A percentile compares a stretch with the other conserved stretches of the same genome.
phyloP scores from a whole-genome alignment of 495 filamentous ascomycete genomes.

The Pseudevernia furfuracea region DNA sequence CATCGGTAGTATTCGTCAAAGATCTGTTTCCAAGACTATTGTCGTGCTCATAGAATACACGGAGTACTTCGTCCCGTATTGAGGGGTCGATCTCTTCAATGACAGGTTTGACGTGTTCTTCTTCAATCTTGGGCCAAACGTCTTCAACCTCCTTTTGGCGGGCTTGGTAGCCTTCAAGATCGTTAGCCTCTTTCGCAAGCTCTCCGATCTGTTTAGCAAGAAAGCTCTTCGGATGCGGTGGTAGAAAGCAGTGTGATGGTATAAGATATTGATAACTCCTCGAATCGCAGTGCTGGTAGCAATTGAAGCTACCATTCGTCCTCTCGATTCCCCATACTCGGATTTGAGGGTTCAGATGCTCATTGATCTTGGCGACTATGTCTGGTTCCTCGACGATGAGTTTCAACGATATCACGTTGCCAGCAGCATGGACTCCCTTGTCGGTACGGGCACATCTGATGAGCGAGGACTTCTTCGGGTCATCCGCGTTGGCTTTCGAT shows the following conservation, averaged over 20 bases:
- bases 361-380: conserved; percentile 84
- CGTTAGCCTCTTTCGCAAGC: conserved; percentile 59
- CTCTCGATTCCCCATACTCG: conserved; percentile 85
- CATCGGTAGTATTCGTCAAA: background rate
- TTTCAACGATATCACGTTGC: conserved; percentile 92
- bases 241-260: conserved; percentile 81
- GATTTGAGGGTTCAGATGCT: conserved; percentile 75
- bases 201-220: conserved; percentile 71
- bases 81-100: conserved; percentile 46
- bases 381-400: conserved; percentile 87
- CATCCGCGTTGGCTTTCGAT: conserved; percentile 90
- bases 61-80: conserved; percentile 35
- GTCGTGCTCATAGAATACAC: conserved; percentile 35
- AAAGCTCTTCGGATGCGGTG: conserved; percentile 80
- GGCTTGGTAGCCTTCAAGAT: conserved; percentile 55
- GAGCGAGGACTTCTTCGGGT: conserved; percentile 92
- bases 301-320: conserved; percentile 78
- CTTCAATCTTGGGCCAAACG: conserved; percentile 76
- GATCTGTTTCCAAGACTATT: conserved; percentile 26
- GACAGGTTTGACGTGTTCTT: conserved; percentile 66
- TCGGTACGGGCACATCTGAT: conserved; percentile 92
- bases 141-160: conserved; percentile 68
- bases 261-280: conserved; percentile 95
- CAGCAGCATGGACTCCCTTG: conserved; percentile 95
- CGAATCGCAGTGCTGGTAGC: conserved; percentile 87